These are phyloP conservation scores for Penicillium canescens DNA, from an alignment of 495 filamentous ascomycete genomes.

Conservation along the genomic window DNA sequence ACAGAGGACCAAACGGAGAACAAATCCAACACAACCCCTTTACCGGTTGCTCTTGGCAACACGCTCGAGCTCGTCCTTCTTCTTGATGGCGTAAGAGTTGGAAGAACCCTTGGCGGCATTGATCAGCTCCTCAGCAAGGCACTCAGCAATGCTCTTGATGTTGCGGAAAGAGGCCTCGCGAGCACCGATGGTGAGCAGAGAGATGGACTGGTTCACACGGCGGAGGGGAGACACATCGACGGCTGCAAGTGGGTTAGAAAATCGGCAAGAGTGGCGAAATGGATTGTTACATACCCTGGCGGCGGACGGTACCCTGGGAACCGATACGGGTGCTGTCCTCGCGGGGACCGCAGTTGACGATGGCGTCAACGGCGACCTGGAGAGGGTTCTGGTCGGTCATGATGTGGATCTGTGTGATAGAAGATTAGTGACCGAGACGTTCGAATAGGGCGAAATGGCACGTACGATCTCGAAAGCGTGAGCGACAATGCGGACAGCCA, in stretches of 20 bases:
- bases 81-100: conserved; percentile 99
- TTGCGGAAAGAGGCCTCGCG: conserved; percentile 97
- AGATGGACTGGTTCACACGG: conserved; percentile 99
- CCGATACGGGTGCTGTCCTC: conserved; percentile 99
- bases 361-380: conserved; percentile 98
- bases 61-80: conserved; percentile 99
- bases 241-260: conserved; percentile 42
- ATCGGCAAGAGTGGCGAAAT: background rate
- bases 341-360: conserved; percentile 99
- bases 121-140: conserved; percentile 99
- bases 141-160: conserved; percentile 98
- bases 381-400: conserved; percentile 99
- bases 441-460: conserved; percentile 19
- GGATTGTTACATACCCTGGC: conserved; percentile 55
- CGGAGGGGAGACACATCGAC: conserved; percentile 99
- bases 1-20: conserved; percentile 51
- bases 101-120: conserved; percentile 99
- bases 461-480: conserved; percentile 99
- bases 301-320: conserved; percentile 97
- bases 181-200: conserved; percentile 95
- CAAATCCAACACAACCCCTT: conserved; percentile 43
- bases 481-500: conserved; percentile 98
- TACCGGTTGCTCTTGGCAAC: conserved; percentile 99
- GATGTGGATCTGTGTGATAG: conserved; percentile 80
- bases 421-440: conserved; percentile 12